Percentiles rank a stretch among this genome's conserved stretches.
These are phyloP conservation scores for Saksenaea vasiformis DNA, from an alignment of 371 early-diverging fungal species.

Conservation along the genomic window DNA sequence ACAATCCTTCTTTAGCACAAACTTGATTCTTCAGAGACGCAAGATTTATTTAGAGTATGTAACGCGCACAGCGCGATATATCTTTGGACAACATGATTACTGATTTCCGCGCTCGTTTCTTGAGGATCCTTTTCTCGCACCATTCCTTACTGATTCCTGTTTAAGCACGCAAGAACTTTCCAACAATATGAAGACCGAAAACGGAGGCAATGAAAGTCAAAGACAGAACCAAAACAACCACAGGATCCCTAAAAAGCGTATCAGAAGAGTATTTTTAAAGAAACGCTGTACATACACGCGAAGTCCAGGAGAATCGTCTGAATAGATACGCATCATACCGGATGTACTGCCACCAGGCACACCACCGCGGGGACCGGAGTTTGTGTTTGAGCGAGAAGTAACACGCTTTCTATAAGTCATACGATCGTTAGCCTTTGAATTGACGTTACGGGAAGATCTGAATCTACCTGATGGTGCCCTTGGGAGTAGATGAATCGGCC, in stretches of 20 bases:
- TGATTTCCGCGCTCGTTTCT: neutral
- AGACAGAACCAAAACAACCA: constrained; percentile 88
- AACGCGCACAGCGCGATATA: neutral
- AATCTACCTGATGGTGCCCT: constrained; percentile 39
- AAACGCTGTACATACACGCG: constrained; percentile 72
- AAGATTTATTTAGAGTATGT: no score
- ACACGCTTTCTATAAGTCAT: constrained; percentile 50
- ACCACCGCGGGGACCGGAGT: constrained; percentile 42
- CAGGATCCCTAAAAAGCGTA: constrained; percentile 77
- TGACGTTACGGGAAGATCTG: neutral
- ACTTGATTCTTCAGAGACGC: no score
- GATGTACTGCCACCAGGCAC: constrained; percentile 58
- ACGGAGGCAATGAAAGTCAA: constrained; percentile 35
- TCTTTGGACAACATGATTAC: neutral
- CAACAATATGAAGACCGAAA: constrained; percentile 43
- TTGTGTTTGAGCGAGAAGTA: constrained; percentile 43
- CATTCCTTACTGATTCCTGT: neutral
- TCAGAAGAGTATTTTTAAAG: neutral
- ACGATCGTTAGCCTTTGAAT: neutral
- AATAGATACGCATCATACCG: constrained; percentile 91
- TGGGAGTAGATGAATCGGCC: constrained; percentile 35
- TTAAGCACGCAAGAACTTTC: constrained; percentile 34
- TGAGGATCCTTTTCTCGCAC: neutral
- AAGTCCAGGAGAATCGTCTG: constrained; percentile 93
- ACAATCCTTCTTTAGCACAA: no score